phyloP scores from a whole-genome alignment of 345 rosid species.

The Sonneratia alba region DNA sequence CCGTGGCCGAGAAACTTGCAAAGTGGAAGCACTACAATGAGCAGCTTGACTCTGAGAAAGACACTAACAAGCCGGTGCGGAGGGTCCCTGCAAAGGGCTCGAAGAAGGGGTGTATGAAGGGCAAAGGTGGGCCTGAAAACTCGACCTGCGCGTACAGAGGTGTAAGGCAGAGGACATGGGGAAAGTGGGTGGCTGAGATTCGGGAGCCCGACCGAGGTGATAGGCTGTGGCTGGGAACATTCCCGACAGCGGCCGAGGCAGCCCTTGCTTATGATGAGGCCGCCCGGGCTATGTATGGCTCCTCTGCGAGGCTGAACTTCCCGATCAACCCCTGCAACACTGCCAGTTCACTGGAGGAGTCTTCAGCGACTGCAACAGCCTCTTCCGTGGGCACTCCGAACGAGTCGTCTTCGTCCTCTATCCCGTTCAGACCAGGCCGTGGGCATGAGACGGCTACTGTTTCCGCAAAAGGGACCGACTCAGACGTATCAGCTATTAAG shows the following conservation, averaged over 20 bases:
- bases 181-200: conserved; percentile 94
- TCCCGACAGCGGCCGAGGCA: conserved; percentile 52
- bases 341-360: conserved; percentile 12
- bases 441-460: not conserved
- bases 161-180: conserved; percentile 90
- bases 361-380: conserved; percentile 26
- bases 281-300: conserved; percentile 62
- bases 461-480: not conserved
- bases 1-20: conserved; percentile 1
- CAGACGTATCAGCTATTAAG: not conserved
- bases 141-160: conserved; percentile 48
- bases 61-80: not conserved
- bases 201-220: conserved; percentile 55
- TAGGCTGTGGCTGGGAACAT: conserved; percentile 87
- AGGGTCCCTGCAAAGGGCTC: conserved; percentile 53
- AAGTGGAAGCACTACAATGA: not conserved
- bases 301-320: conserved; percentile 47
- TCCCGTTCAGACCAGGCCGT: not conserved
- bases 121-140: conserved; percentile 88
- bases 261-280: conserved; percentile 82
- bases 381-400: conserved; percentile 7
- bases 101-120: conserved; percentile 82
- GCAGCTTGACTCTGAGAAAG: not conserved
- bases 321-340: conserved; percentile 19
- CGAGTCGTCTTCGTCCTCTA: not conserved